Evolutionary conservation across 805 yeast species (phyloP), one percentile per base, ranked within the genome.

Genomic region (Cyberlindnera mrakii): DNA sequence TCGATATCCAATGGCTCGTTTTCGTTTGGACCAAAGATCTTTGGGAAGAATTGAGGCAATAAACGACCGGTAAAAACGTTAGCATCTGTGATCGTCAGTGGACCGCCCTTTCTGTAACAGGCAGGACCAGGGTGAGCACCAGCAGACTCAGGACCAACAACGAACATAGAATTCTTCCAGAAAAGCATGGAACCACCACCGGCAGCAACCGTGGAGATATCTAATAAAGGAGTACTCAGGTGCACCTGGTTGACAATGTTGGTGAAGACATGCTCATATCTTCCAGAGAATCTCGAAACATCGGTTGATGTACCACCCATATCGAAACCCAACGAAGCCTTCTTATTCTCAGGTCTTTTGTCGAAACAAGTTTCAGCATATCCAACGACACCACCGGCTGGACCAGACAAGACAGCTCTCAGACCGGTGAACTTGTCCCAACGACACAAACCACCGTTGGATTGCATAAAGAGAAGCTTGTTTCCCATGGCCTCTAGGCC

Each of bases 351-450:
- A 23, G 72, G 61, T 8, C 44, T 38, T 30, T 48, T 37, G 48
- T 72, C 77, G 53, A 63, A 73, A 53, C 80, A 75, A 1, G 82
- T 75, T 44, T 66, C 65, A 2, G 77, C 77, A 42, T 64, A 74
- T 5, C 82, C 82, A 33, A 76, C 81, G 59, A 76, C 75, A 36
- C 82, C 82, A 35, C 82, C 82, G 35, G 82, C 82, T 3, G 82
- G 82, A 4, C 82, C 82, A 2, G 80, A 75, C 20, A 76, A 61
- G 19, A 76, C 65, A 7, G 80, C 74, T 49, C 69, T 67, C 40
- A 76, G 58, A 5, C 81, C 82, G 4, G 77, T 67, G 52, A 76
- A 76, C 42, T 71, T 68, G 42, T 69, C 67, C 65, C 74, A 72
- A 5, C 74, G 72, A 45, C 74, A 71, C 39, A 76, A 62, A 11